Evolutionary conservation across 2,329 filamentous ascomycete genomes (phyloP), one percentile per base, ranked within the genome.

Genomic region (Fusarium tuaranense): DNA sequence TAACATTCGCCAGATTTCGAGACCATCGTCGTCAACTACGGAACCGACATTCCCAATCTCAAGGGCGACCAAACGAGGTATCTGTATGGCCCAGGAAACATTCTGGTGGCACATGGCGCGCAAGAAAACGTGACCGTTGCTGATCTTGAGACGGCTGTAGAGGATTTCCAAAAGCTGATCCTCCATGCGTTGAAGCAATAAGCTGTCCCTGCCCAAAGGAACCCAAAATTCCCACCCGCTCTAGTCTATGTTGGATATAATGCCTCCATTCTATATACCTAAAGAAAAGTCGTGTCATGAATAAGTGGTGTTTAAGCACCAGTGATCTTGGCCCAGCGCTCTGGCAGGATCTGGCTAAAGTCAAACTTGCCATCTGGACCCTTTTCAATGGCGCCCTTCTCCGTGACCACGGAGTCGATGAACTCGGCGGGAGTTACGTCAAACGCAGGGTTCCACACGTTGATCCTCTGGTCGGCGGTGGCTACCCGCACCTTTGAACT

Each of bases 391-490:
- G 95, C 94, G 0, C 96, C 96, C 78, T 93, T 91, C 84, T 99
- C 97, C 0, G 97, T 99, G 73, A 98, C 94, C 68, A 99, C 93
- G 3, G 94, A 95, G 83, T 99, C 97, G 74, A 99, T 98, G 63
- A 98, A 86, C 72, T 91, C 90, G 41, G 93, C 91, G 0, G 97
- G 96, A 12, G 97, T 99, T 38, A 99, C 94, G 80, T 99, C 97
- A 81, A 99, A 99, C 0, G 95, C 94, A 36, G 97, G 97, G 82
- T 99, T 99, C 95, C 97, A 99, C 10, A 98, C 95, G 46, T 89
- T 87, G 72, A 98, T 95, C 2, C 91, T 91, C 80, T 91, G 89
- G 73, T 92, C 89, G 0, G 96, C 96, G 62, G 94, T 96, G 48
- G 93, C 94, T 36, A 98, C 90, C 14, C 92, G 91, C 67, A 92